Evolutionary conservation across 441 rosid species (phyloP), one percentile per base, ranked within the genome.

Genomic region (California macrophylla): DNA sequence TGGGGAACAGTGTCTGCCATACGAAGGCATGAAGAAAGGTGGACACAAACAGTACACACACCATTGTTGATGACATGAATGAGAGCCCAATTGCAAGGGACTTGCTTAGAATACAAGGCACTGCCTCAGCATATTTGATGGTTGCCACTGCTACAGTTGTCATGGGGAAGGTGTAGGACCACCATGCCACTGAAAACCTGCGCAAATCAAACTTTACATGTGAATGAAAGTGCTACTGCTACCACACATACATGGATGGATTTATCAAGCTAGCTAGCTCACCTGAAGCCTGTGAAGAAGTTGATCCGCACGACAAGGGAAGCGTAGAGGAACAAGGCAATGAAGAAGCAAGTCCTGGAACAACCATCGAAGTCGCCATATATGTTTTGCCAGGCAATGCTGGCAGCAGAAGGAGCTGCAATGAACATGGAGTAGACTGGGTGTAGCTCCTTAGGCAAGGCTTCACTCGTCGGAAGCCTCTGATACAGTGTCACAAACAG

Each of bases 161-260:
- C 96, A 91, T 91, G 0, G 98, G 93, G 72, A 91, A 93, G 15
- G 97, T 91, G 77, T 90, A 90, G 1, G 96, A 97, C 97, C 98
- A 91, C 96, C 96, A 90, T 66, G 96, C 89, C 78, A 87, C 75
- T 26, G 96, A 91, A 75, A 94, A 91, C 84, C 80, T 89, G 74
- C 78, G 82, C 91, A 77, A 86, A 86, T 62, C 52, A 42, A 42
- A n/a, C n/a, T n/a, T n/a, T n/a, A n/a, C n/a, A n/a, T n/a, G n/a
- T n/a, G n/a, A n/a, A n/a, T n/a, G n/a, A n/a, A n/a, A n/a, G n/a
- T n/a, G n/a, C n/a, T n/a, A n/a, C n/a, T n/a, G n/a, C n/a, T n/a
- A n/a, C n/a, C n/a, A n/a, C n/a, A n/a, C n/a, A n/a, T n/a, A n/a
- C n/a, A n/a, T n/a, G n/a, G n/a, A n/a, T n/a, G n/a, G n/a, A n/a